Percentiles rank a stretch among this genome's conserved stretches.
Conservation (phyloP, 495 filamentous ascomycete genomes). For the Echria macrotheca region DNA sequence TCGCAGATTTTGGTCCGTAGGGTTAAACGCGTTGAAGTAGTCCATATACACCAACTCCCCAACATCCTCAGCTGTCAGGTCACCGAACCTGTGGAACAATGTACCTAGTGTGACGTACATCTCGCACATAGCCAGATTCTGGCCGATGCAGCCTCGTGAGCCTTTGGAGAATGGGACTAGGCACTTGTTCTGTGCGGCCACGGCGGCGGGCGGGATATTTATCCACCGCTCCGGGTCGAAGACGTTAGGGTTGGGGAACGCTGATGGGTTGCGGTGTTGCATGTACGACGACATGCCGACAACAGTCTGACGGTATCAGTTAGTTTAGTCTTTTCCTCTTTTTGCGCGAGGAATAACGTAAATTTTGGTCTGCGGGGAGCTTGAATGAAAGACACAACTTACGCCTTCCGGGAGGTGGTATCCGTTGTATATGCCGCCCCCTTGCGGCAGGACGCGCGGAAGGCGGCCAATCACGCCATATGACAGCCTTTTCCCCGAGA, state of each 20-base stretch:
- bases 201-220: background rate
- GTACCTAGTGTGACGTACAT: background rate
- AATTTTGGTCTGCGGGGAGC: too few species aligned
- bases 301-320: background rate
- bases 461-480: slow-evolving; percentile 2
- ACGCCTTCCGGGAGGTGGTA: background rate
- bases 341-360: background rate
- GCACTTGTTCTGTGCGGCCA: background rate
- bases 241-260: background rate
- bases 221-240: slow-evolving; percentile 3
- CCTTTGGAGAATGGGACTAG: background rate
- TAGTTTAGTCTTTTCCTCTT: background rate
- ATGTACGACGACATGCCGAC: slow-evolving; percentile 3
- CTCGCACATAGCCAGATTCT: slow-evolving; percentile 5
- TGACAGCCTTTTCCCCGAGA: background rate
- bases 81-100: background rate
- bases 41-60: slow-evolving; percentile 1
- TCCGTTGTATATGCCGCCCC: background rate
- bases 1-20: too few species aligned
- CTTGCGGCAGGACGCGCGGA: slow-evolving; percentile 1
- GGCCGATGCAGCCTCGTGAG: slow-evolving; percentile 2
- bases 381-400: background rate
- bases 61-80: background rate
- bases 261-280: background rate
- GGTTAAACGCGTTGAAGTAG: background rate